Percentiles rank a stretch among this genome's conserved stretches.
Evolutionary conservation across 352 stramenopile species (phyloP).

Genomic region (Thraustochytrium striatum): DNA sequence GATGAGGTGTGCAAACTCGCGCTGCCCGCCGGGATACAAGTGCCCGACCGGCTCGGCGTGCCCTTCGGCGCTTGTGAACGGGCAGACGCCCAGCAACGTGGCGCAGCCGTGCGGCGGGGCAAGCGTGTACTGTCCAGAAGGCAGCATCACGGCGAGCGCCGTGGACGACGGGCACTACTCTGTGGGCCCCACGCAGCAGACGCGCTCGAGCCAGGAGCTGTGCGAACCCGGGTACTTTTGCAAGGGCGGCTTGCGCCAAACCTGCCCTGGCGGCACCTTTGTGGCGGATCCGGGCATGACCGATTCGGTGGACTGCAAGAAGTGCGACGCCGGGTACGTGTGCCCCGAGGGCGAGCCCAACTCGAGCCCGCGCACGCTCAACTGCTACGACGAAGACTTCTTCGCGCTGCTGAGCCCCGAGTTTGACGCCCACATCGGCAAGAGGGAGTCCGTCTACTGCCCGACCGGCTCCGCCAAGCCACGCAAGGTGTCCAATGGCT

Average conservation of each 20-base stretch:
- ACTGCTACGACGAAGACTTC: slow-evolving; percentile 35
- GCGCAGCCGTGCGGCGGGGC: slow-evolving; percentile 8
- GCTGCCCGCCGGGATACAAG: slow-evolving; percentile 25
- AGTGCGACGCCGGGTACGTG: slow-evolving; percentile 36
- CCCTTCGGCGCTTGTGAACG: background rate
- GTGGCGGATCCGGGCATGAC: background rate
- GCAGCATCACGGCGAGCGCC: background rate
- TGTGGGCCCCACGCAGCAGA: background rate
- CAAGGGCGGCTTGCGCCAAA: background rate
- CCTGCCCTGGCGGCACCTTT: slow-evolving; percentile 28
- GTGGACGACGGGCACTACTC: slow-evolving; percentile 29
- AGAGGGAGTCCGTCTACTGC: background rate
- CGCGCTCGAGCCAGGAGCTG: background rate
- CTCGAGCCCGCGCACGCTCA: slow-evolving; percentile 34
- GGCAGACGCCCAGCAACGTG: background rate
- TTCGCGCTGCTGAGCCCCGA: background rate
- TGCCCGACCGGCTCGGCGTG: slow-evolving; percentile 25
- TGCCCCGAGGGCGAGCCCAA: slow-evolving; percentile 12
- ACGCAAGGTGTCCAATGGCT: background rate
- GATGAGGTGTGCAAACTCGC: background rate
- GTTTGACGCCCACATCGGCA: background rate
- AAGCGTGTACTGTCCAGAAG: slow-evolving; percentile 16
- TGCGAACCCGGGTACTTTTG: slow-evolving; percentile 47
- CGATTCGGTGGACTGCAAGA: background rate
- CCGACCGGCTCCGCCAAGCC: background rate